phyloP scores from a whole-genome alignment of 2,329 filamentous ascomycete genomes.

The Endoconidiophora polonica region DNA sequence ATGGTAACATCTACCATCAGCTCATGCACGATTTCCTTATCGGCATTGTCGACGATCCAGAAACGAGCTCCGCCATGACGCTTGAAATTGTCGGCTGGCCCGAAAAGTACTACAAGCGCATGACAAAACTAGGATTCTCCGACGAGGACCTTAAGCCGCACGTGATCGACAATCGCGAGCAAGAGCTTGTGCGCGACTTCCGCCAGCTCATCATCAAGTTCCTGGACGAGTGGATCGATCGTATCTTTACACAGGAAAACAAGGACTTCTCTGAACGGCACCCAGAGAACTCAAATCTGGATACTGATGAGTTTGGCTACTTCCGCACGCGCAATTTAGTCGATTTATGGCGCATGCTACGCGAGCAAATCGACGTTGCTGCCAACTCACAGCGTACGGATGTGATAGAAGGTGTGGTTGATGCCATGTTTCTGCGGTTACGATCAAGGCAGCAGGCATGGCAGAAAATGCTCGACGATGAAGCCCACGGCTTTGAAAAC shows the following conservation, averaged over 20 bases:
- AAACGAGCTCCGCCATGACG: constrained; percentile 72
- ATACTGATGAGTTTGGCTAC: constrained; percentile 75
- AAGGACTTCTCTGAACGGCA: constrained; percentile 66
- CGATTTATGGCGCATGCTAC: constrained; percentile 94
- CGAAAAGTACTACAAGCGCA: constrained; percentile 90
- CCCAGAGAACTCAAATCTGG: constrained; percentile 57
- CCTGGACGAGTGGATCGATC: constrained; percentile 93
- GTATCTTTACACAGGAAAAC: constrained; percentile 69
- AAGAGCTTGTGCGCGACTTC: constrained; percentile 85
- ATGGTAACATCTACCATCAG: constrained; percentile 76
- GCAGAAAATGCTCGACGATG: constrained; percentile 77
- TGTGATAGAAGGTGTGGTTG: constrained; percentile 86
- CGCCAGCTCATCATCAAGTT: constrained; percentile 87
- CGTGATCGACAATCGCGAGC: constrained; percentile 76
- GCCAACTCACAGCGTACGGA: constrained; percentile 72
- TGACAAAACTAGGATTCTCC: constrained; percentile 72
- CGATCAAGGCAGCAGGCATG: constrained; percentile 69
- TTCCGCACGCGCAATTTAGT: constrained; percentile 84
- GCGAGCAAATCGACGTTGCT: constrained; percentile 77
- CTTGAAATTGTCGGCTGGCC: constrained; percentile 89
- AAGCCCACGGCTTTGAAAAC: constrained; percentile 56
- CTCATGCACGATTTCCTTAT: constrained; percentile 92
- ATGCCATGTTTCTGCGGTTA: constrained; percentile 84
- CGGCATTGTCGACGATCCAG: constrained; percentile 64
- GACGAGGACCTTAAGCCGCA: constrained; percentile 67